Conservation (phyloP, 805 yeast species). For the Yamadazyma takamatsuzukensis region DNA sequence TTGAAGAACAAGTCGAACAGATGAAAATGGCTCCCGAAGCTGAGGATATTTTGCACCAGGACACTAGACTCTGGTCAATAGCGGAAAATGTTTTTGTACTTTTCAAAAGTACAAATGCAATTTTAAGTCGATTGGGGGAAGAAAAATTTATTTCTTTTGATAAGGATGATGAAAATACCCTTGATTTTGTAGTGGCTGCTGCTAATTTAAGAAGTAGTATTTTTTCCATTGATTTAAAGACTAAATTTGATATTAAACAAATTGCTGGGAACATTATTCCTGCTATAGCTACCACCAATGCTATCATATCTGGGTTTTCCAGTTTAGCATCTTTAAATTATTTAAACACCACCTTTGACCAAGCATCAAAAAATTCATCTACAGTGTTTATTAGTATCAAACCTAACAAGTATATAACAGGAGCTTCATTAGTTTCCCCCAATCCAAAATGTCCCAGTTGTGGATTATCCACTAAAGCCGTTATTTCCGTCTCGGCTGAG, state of each 20-base stretch:
- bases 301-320: conserved; percentile 88
- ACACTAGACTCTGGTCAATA: conserved; percentile 56
- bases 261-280: conserved; percentile 98
- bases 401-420: conserved; percentile 60
- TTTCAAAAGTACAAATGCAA: conserved; percentile 39
- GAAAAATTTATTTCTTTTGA: conserved; percentile 62
- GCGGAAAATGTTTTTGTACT: conserved; percentile 64
- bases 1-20: conserved; percentile 8
- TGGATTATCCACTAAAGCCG: conserved; percentile 49
- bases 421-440: conserved; percentile 60
- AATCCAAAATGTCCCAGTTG: conserved; percentile 71
- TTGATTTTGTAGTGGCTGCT: conserved; percentile 82
- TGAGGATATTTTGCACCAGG: conserved; percentile 16
- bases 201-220: conserved; percentile 72
- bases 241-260: conserved; percentile 85
- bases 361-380: conserved; percentile 16
- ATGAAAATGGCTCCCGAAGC: neutral
- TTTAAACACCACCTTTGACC: conserved; percentile 22
- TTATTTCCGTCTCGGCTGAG: conserved; percentile 31
- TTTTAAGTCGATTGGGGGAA: conserved; percentile 48
- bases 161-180: conserved; percentile 91
- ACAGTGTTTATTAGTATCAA: conserved; percentile 41
- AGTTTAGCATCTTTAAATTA: conserved; percentile 65
- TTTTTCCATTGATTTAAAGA: conserved; percentile 65
- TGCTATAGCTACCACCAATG: conserved; percentile 97